Evolutionary conservation across 2,329 filamentous ascomycete species (phyloP), one percentile per base, ranked within the genome.

Genomic region (Colletotrichum theobromicola): DNA sequence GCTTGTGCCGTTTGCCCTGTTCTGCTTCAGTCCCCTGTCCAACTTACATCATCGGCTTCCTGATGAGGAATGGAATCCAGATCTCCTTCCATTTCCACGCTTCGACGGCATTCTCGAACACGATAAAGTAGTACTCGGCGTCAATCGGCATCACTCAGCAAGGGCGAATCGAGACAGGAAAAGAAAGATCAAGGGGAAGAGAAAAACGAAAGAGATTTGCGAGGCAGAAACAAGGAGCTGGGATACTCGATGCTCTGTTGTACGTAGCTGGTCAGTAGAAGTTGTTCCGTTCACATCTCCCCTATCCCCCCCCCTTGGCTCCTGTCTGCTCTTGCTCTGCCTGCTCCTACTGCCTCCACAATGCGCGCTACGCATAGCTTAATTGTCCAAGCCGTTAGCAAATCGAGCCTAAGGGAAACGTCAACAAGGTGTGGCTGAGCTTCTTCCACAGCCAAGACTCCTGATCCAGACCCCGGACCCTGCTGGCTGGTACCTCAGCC

Each of bases 381-480:
- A 63, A 63, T 63, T 63, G 21, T 28, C n/a, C 28, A 42, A 55
- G 63, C 46, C 30, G 50, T 67, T 28, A 58, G 30, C 24, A 37
- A 37, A 50, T 50, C 42, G 42, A 50, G 42, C 42, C 42, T 26
- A 24, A 58, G 46, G 63, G 10, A 60, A 67, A 60, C 53, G 26
- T 50, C 66, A 61, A 68, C 53, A 65, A 65, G 53, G n/a, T 71
- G 55, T 72, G 67, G 67, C 62, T 72, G 61, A 71, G 57, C 62
- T 37, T 57, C 53, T 50, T 37, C 42, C 37, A 7, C 8, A 50
- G 71, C 60, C 71, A 65, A 73, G 66, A 57, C 60, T 70, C 50
- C 28, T 34, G 8, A 32, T 28, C 21, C 67, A 26, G 26, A 70
- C 65, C 71, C 67, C 34, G 50, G 60, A 30, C 67, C 71, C 55